Percentiles rank a stretch among this genome's conserved stretches.
phyloP scores from a whole-genome alignment of 2,329 filamentous ascomycete genomes.

The Hymenotorrendiella dingleyae region DNA sequence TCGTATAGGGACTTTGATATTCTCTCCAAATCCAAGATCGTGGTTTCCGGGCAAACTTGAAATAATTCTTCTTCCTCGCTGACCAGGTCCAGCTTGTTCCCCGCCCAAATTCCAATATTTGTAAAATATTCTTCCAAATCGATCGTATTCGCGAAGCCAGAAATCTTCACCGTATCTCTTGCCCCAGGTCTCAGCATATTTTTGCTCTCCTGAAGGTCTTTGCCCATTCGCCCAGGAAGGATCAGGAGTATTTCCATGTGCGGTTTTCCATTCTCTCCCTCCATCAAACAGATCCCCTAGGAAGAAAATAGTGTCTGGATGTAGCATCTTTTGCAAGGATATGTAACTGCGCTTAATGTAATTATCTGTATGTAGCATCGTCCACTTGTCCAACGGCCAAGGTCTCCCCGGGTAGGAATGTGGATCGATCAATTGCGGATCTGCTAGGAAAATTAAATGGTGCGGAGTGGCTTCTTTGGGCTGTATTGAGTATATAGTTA shows the following conservation, averaged over 20 bases:
- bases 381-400: slow-evolving; percentile 63
- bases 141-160: slow-evolving; percentile 80
- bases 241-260: slow-evolving; percentile 51
- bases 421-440: slow-evolving; percentile 69
- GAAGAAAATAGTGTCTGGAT: slow-evolving; percentile 86
- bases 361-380: slow-evolving; percentile 74
- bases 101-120: slow-evolving; percentile 58
- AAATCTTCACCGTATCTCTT: slow-evolving; percentile 72
- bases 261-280: slow-evolving; percentile 87
- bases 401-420: slow-evolving; percentile 68
- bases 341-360: slow-evolving; percentile 80
- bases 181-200: slow-evolving; percentile 59
- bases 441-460: slow-evolving; percentile 61
- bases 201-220: slow-evolving; percentile 46
- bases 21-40: slow-evolving; percentile 83
- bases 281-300: slow-evolving; percentile 94
- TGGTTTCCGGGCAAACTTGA: slow-evolving; percentile 90
- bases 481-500: slow-evolving; percentile 39
- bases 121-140: slow-evolving; percentile 84
- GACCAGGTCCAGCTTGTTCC: slow-evolving; percentile 47
- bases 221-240: slow-evolving; percentile 50
- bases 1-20: slow-evolving; percentile 74
- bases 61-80: slow-evolving; percentile 70
- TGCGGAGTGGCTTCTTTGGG: slow-evolving; percentile 74
- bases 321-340: slow-evolving; percentile 67